Percentiles rank a stretch among this genome's conserved stretches.
phyloP scores from a whole-genome alignment of 2,329 filamentous ascomycete genomes.

The Talaromyces marneffei region DNA sequence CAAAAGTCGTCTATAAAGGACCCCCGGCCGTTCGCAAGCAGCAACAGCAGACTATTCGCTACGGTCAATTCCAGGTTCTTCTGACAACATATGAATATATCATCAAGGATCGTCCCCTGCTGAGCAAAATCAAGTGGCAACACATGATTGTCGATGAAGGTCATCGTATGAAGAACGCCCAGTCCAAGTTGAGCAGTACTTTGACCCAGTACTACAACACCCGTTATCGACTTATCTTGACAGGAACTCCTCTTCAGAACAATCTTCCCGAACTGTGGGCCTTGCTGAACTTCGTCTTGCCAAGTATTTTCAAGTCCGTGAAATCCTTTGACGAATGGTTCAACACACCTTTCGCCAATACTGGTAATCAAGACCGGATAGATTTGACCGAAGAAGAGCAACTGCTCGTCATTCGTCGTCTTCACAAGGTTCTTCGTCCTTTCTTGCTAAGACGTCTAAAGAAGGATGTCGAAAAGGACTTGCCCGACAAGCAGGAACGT shows the following conservation, averaged over 20 bases:
- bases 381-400: slow-evolving; percentile 99
- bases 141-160: slow-evolving; percentile 99
- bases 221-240: slow-evolving; percentile 91
- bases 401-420: slow-evolving; percentile 91
- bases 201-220: slow-evolving; percentile 94
- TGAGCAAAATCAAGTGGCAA: slow-evolving; percentile 99
- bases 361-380: slow-evolving; percentile 97
- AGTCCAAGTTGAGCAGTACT: slow-evolving; percentile 92
- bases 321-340: slow-evolving; percentile 99
- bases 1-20: slow-evolving; percentile 92
- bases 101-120: slow-evolving; percentile 92
- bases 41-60: slow-evolving; percentile 89
- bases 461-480: slow-evolving; percentile 98
- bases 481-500: slow-evolving; percentile 97
- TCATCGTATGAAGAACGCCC: slow-evolving; percentile 98
- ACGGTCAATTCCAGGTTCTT: slow-evolving; percentile 90
- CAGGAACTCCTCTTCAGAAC: slow-evolving; percentile 94
- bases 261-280: slow-evolving; percentile 95
- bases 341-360: slow-evolving; percentile 98
- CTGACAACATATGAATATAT: slow-evolving; percentile 99
- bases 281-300: slow-evolving; percentile 95
- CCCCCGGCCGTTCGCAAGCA: slow-evolving; percentile 81
- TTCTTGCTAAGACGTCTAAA: slow-evolving; percentile 98
- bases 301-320: slow-evolving; percentile 98
- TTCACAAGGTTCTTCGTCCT: slow-evolving; percentile 94